Evolutionary conservation across 1,284 basidiomycete genomes (phyloP), one percentile per base, ranked within the genome.

Genomic region (Heterobasidion parviporum): DNA sequence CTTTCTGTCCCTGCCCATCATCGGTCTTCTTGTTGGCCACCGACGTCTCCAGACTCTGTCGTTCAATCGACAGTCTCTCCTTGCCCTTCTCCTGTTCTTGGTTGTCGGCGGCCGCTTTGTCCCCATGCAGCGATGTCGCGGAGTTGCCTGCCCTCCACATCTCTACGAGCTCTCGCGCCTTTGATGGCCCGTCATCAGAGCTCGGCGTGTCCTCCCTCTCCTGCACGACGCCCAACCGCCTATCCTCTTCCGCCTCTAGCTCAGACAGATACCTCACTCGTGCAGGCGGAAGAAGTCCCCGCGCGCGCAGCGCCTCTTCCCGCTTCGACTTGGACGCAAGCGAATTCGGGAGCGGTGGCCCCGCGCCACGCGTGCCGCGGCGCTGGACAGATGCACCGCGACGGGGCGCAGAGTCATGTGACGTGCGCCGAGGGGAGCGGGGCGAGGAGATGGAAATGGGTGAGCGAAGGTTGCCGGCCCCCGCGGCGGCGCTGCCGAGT

Each of bases 171-270:
- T 59, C 61, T 56, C 56, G 60, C 20, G 70, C 68, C 56, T 66
- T 66, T 50, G 63, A 65, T 45, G 55, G 60, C 3, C 43, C 58
- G 10, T 62, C 59, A 18, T 34, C 8, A 8, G 36, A 9, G 12
- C 18, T 16, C 6, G 32, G 12, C 26, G 50, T 7, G 32, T 47
- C 54, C 15, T 36, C 50, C 38, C 41, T 54, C 12, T 36, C 43
- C 35, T 56, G 46, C 36, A 67, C 56, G 3, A 64, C 61, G 1
- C 63, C 56, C 53, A 63, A 62, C 15, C 65, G 62, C 16, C 62
- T 54, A 59, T 72, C 68, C 49, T 63, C 61, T 47, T 65, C 65
- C 43, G 62, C 63, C 61, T 72, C 70, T 52, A 70, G 63, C 57
- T 69, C 64, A 52, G 68, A 69, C 14, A 71, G 60, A 15, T 66